These are phyloP conservation scores for Phyllostachys edulis DNA, from an alignment of 176 grass and related monocot species.

Conservation along the genomic window DNA sequence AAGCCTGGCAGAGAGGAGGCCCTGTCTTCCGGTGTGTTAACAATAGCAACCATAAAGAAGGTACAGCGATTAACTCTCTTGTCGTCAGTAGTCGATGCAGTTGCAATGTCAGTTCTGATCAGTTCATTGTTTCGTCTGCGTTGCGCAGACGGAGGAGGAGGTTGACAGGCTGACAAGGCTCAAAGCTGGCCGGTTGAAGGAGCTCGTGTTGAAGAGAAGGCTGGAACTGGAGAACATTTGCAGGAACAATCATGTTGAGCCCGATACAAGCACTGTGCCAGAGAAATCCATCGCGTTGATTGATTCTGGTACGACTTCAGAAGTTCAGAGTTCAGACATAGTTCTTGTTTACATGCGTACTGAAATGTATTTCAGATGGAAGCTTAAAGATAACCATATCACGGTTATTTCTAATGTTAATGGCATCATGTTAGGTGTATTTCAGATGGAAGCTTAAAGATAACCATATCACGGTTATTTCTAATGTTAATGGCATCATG, in stretches of 20 bases:
- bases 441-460: background rate
- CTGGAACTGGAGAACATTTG: conserved; percentile 65
- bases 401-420: background rate
- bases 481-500: background rate
- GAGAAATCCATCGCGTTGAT: conserved; percentile 61
- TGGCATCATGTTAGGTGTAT: background rate
- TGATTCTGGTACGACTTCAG: conserved; percentile 46
- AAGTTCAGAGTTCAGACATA: background rate
- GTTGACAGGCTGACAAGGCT: conserved; percentile 55
- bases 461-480: background rate
- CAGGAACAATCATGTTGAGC: conserved; percentile 58
- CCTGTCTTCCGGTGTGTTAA: conserved; percentile 40
- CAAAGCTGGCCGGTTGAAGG: conserved; percentile 63
- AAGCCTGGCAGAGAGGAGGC: conserved; percentile 9
- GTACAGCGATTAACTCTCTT: background rate
- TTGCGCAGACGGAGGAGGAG: conserved; percentile 47
- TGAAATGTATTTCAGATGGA: background rate
- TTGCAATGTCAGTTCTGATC: background rate
- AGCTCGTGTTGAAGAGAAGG: conserved; percentile 62
- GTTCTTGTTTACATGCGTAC: background rate
- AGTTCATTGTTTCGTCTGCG: background rate
- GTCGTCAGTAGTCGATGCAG: too few relatives aligned
- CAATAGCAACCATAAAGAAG: conserved; percentile 46
- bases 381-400: background rate
- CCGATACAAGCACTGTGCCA: conserved; percentile 55